Base-by-base conservation (phyloP, 495 filamentous ascomycete genomes). In the Lineolata rhizophorae region DNA sequence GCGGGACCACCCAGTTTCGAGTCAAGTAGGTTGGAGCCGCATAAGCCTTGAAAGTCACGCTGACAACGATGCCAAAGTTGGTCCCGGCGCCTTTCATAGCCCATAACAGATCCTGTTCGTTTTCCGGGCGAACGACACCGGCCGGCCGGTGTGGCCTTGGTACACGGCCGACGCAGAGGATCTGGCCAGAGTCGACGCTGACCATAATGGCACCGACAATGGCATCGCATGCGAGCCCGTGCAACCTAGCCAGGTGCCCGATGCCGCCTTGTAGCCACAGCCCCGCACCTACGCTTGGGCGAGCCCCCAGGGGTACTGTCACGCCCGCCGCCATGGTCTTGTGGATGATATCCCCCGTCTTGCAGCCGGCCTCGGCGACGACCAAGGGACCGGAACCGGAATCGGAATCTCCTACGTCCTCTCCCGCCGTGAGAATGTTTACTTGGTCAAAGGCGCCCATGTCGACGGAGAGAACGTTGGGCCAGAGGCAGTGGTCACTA, bases 261-360 rank as follows among this genome's bases (percentile, higher is more conserved):
- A 75, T 68, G 41, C 68, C 68, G 35, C 68, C 70, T 55, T 75
- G 67, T 30, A 75, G 50, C 65, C 64, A 72, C 25, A 66, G 39
- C 16, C 70, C 68, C 4, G 64, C 60, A 20, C 68, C 70, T 28
- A 72, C 67, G 35, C 67, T 70, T 43, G 67, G 70, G 24, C 67
- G 62, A 21, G 62, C 36, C 5, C 67, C 70, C 25, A 72, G 44
- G 3, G 70, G 70, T 16, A 72, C 62, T 41, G 61, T 65, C 34
- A 72, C 2, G 22, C 60, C 62, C 5, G 35, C 48, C 19, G 35
- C 48, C 57, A 64, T 61, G 35, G 65, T 43, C 35, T 57, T 57
- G 34, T 43, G 40, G 43, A 72, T 32, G 42, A 75, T 64, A 46
- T 71, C 62, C 4, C 54, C 65, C 10, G 62, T 57, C 35, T 56